These are phyloP conservation scores for Cicer cuneatum DNA, from an alignment of 306 rosid genomes.

Conservation along the genomic window DNA sequence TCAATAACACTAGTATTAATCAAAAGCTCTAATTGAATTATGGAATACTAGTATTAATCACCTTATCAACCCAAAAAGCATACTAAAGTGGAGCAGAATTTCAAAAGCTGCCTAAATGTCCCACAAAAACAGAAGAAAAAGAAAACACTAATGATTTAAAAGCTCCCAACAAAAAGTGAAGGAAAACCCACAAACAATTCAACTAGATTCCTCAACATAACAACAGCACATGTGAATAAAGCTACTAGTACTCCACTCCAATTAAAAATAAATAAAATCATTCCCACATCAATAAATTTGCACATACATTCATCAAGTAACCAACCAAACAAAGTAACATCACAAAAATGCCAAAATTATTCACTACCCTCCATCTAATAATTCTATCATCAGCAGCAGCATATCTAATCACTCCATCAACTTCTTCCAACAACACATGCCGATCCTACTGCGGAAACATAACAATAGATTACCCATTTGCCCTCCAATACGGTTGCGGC, in stretches of 20 bases:
- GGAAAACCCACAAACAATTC: conserved; percentile 60
- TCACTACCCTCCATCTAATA: conserved; percentile 46
- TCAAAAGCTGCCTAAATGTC: conserved; percentile 46
- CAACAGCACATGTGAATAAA: conserved; percentile 63
- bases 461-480: conserved; percentile 88
- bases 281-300: conserved; percentile 18
- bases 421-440: conserved; percentile 52
- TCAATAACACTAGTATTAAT: background rate
- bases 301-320: conserved; percentile 26
- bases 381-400: conserved; percentile 39
- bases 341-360: conserved; percentile 50
- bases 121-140: conserved; percentile 8
- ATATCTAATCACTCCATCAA: conserved; percentile 29
- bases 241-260: conserved; percentile 20
- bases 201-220: conserved; percentile 60
- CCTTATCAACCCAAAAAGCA: conserved; percentile 46
- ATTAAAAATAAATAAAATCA: conserved; percentile 44
- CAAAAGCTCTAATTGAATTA: background rate
- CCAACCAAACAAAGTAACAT: conserved; percentile 59
- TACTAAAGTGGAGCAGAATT: conserved; percentile 51
- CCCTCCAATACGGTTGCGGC: conserved; percentile 83
- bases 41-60: background rate
- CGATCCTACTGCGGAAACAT: conserved; percentile 91
- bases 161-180: conserved; percentile 45
- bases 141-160: conserved; percentile 35